phyloP scores from a whole-genome alignment of 306 rosid genomes.

The Myrica gale region DNA sequence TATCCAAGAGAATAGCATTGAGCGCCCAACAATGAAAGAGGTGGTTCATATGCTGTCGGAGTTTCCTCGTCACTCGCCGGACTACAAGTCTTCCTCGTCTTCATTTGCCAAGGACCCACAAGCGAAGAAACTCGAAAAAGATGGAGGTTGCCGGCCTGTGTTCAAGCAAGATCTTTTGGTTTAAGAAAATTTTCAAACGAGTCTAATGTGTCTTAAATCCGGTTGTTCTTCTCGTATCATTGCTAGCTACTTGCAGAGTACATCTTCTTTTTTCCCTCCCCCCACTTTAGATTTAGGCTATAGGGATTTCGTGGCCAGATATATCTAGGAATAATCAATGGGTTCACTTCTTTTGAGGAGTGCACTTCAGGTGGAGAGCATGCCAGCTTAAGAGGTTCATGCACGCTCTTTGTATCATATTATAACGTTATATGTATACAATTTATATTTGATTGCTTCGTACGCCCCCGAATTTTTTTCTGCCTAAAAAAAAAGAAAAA shows the following conservation, averaged over 20 bases:
- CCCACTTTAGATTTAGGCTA: slow-evolving; percentile 23
- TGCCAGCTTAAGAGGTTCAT: slow-evolving; percentile 17
- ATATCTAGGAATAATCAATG: slow-evolving; percentile 34
- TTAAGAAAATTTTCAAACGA: slow-evolving; percentile 7
- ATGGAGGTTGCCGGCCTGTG: slow-evolving; percentile 27
- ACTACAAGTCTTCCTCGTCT: slow-evolving; percentile 42
- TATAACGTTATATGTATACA: slow-evolving; percentile 25
- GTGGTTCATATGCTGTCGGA: slow-evolving; percentile 87
- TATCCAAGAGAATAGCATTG: slow-evolving; percentile 66
- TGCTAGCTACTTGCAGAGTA: slow-evolving; percentile 8
- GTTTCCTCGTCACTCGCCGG: slow-evolving; percentile 38
- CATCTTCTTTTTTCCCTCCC: neutral
- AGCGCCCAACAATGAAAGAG: slow-evolving; percentile 90
- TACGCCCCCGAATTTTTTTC: neutral
- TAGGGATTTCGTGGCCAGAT: slow-evolving; percentile 32
- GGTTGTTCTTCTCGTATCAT: slow-evolving; percentile 25
- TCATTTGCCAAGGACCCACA: slow-evolving; percentile 20
- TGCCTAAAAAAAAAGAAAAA: neutral
- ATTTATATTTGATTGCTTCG: slow-evolving; percentile 16
- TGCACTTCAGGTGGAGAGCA: slow-evolving; percentile 16
- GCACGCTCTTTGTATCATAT: slow-evolving; percentile 23
- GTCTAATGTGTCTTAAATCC: slow-evolving; percentile 20
- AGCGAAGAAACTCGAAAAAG: slow-evolving; percentile 21
- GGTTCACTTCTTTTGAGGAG: slow-evolving; percentile 31
- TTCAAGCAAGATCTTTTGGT: slow-evolving; percentile 52